A percentile compares a stretch with the other conserved stretches of the same genome.
phyloP scores from a whole-genome alignment of 169 alveolate species.

The Babesia bovis region DNA sequence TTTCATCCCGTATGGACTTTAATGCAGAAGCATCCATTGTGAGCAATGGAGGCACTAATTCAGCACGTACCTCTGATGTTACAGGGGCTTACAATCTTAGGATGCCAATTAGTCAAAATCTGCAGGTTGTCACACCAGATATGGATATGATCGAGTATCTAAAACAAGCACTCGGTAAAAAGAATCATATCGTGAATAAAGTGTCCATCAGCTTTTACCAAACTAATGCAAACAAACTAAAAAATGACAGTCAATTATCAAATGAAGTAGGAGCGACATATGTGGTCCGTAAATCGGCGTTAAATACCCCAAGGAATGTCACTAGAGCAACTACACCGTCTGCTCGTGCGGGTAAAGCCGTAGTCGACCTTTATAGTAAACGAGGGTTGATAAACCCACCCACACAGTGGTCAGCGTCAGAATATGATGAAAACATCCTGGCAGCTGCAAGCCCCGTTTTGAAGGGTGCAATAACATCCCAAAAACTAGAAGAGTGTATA shows the following conservation, averaged over 20 bases:
- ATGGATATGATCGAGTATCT: conserved; percentile 37
- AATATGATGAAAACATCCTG: neutral
- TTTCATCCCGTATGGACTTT: conserved; percentile 28
- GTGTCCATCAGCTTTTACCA: conserved; percentile 56
- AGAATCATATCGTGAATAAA: conserved; percentile 47
- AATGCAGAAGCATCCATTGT: neutral
- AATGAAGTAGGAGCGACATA: neutral
- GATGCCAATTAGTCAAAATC: conserved; percentile 28
- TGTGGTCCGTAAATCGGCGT: conserved; percentile 9
- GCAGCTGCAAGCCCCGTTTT: conserved; percentile 28
- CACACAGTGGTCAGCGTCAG: neutral
- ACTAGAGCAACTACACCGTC: conserved; percentile 29
- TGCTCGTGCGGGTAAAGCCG: conserved; percentile 41
- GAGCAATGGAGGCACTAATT: neutral
- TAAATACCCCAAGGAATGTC: conserved; percentile 16
- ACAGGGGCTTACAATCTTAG: conserved; percentile 49
- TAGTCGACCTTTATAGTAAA: conserved; percentile 32
- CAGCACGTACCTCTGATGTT: neutral
- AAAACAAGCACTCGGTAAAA: conserved; percentile 30
- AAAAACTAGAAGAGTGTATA: conserved; percentile 2
- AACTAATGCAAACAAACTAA: neutral
- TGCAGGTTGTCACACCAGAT: conserved; percentile 19
- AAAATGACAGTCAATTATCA: neutral
- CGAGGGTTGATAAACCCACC: conserved; percentile 19
- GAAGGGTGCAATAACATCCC: conserved; percentile 23